Evolutionary conservation across 2,329 filamentous ascomycete genomes (phyloP), one percentile per base, ranked within the genome.

Genomic region (Rachicladosporium sp.): DNA sequence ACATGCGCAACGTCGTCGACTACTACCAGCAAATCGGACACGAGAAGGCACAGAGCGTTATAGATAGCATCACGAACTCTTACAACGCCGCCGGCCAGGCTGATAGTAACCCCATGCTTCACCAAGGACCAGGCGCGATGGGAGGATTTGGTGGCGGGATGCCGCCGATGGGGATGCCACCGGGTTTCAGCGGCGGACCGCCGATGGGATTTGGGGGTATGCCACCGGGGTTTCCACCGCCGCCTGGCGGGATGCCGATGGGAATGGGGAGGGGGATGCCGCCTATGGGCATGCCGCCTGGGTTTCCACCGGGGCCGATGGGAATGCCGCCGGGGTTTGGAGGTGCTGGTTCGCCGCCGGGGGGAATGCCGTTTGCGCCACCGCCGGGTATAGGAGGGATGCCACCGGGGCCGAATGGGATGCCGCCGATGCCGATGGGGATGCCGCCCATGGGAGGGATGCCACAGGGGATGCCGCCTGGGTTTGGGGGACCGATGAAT

Each of bases 1-100:
- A 98, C 60, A 69, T 98, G 47, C 84, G 91, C 57, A 98, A 98
- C 64, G 91, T 98, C 23, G 82, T 95, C 54, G 88, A 95, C 60
- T 98, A 98, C 68, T 98, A 98, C 64, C 88, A 96, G 68, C 87
- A 96, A 69, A 96, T 98, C 61, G 91, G 89, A 35, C 89, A 95
- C 64, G 91, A 96, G 67, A 94, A 96, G 68, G 89, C 91, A 43
- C 91, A 98, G 66, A 91, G 83, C 36, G 91, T 98, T 53, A 98
- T 98, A 60, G 91, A 98, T 68, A 89, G 82, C 53, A 98, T 98
- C 64, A 96, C 91, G 32, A 85, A 80, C 33, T 94, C 88, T 31
- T 96, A 98, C 67, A 85, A 84, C 48, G 87, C 86, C 51, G 91
- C 93, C 67, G 91, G 91, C 54, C 87, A 95, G 62, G 78, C 81